Base-by-base conservation (phyloP, 192 early-diverging fungal species). In the Entomortierella lignicola region DNA sequence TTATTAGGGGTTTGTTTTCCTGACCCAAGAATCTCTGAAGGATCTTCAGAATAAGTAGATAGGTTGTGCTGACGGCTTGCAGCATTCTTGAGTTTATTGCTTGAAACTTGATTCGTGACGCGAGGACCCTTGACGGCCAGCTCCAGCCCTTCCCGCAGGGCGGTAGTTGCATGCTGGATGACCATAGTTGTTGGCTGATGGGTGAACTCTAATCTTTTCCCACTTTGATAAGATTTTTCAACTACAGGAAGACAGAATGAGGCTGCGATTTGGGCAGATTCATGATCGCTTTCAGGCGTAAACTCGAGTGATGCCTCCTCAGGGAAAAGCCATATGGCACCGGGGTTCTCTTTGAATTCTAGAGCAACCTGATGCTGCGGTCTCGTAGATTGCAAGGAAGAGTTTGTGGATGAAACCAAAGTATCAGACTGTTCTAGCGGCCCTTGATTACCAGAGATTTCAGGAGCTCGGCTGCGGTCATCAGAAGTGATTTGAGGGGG, bases 271-370 rank as follows among this genome's bases (percentile, higher is more conserved):
- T 66, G 47, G 1, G 65, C 66, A 3, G 72, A 44, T 21, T 77
- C 72, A 1, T 32, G 51, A 23, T 77, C 66, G 17, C 23, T 56
- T 12, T 58, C 64, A 13, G 72, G 72, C 1, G 57, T 57, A 17
- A 63, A 64, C 20, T 83, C 83, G 2, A 89, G 60, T 6, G 83
- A 80, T 53, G 85, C 77, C 15, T 82, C 80, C 15, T 71, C 66
- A 20, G 88, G 88, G 37, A 89, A 67, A 18, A 72, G 59, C 69
- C 86, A 85, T 4, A 68, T 57, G 6, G 63, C 60, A 17, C 70
- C 74, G 13, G 77, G 60, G 69, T 84, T 82, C n/a, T 89, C 88
- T 23, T 77, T 77, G 75, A 89, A 89, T 63, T 86, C 83, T 65
- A 89, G 77, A 12, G 67, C 85, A 43, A 89, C 73, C 8, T 63